Evolutionary conservation across 1,284 basidiomycete genomes (phyloP), one percentile per base, ranked within the genome.

Genomic region (Ceratobasidium sp.): DNA sequence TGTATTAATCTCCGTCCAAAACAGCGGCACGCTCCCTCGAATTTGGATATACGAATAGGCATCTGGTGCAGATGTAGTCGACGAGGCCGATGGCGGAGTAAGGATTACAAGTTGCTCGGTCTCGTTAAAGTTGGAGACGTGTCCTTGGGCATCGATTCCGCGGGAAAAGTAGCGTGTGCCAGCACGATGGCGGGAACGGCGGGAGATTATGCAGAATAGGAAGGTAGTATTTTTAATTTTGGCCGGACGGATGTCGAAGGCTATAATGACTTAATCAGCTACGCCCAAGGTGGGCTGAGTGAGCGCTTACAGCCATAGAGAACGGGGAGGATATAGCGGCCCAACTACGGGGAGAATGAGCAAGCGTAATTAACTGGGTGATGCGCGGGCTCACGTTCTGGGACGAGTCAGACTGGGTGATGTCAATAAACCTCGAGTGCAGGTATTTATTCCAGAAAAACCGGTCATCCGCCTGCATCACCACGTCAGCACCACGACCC

Each of bases 381-480:
- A 13, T 43, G 2, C 8, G 19, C 7, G 61, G 53, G 80, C 90
- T 81, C 78, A 93, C 92, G 79, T 92, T 88, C 79, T 88, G 86
- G 51, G 85, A 84, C 1, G 83, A 78, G 76, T 85, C 85, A 19
- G 84, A 83, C 53, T 79, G 77, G 2, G 83, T 86, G 68, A 87
- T 85, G 74, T 94, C 91, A 72, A 94, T 92, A 64, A 95, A 81
- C 77, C 88, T 87, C 27, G 87, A 86, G 75, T 94, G 92, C 66
- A 95, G 80, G 80, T 84, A 94, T 88, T 90, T 93, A 83, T 99
- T 99, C 97, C 97, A 99, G 84, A 98, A 99, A 85, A 99, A 99
- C 77, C 97, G 88, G 80, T 98, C 95, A 79, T 99, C 97, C 39
- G 92, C 92, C 88, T 96, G 79, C 13, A 78, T 75, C 37, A 39